Evolutionary conservation across 371 early-diverging fungal genomes (phyloP), one percentile per base, ranked within the genome.

Genomic region (Parasitella parasitica): DNA sequence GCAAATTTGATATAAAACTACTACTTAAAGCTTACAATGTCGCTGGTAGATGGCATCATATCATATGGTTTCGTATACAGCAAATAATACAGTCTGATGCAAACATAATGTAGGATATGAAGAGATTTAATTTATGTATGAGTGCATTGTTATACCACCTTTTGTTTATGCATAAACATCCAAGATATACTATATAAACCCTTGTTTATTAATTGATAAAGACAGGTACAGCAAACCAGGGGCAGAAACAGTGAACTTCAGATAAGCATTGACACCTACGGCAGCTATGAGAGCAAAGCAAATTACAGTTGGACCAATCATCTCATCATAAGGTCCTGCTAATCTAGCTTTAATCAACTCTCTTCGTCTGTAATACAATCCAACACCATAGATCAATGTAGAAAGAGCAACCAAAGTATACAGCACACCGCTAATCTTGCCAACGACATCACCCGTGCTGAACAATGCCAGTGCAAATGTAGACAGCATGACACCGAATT

Each of bases 281-380:
- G 96, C 98, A 60, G 87, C 80, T 35, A 97, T 77, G 51, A 98
- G 86, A 15, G 91, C 89, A 34, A 90, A 73, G 46, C 97, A 94
- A 20, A 98, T 85, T 22, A 95, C 81, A 3, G 93, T 89, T 18
- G 98, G 98, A 18, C 95, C 92, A 15, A 82, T 67, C 15, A 84
- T 73, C 62, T 90, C 91, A 69, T 89, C 85, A 61, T 90, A 93
- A 5, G 93, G 93, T 5, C 92, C 92, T n/a, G 88, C 68, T n/a
- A 86, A 81, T 30, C 86, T 77, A 35, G 71, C 69, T 28, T 88
- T 83, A 64, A 93, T 93, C 70, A 85, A 73, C 57, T 90, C 84
- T 2, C 96, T 94, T 22, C 99, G 87, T 92, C 97, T 97, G 66
- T 94, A 89, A 82, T 93, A 99, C 30, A 96, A 80, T 55, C 89